Conservation (phyloP, 371 early-diverging fungal species). For the Blakeslea trispora region DNA sequence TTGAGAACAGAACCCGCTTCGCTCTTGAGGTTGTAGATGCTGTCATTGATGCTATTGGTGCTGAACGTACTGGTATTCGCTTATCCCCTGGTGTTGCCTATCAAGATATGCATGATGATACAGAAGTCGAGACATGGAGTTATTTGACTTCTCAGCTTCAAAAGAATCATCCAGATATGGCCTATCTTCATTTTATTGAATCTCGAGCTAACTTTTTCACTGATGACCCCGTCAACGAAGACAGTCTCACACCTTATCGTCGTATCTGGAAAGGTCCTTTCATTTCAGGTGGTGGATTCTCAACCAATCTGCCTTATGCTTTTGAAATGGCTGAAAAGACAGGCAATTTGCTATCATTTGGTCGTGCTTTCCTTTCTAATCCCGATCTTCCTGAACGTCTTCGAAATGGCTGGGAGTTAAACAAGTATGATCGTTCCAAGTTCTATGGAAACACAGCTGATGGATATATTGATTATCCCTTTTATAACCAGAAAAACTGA, state of each 20-base stretch:
- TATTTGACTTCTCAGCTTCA: constrained; percentile 5
- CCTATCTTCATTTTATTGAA: constrained; percentile 19
- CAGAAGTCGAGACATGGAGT: constrained; percentile 16
- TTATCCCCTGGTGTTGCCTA: constrained; percentile 13
- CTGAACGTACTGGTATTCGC: constrained; percentile 12
- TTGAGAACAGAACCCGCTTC: constrained; percentile 73
- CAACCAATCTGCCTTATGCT: constrained; percentile 1
- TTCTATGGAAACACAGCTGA: constrained; percentile 9
- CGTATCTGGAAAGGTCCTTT: constrained; percentile 20
- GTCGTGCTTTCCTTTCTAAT: constrained; percentile 19
- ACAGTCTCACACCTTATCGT: constrained; percentile 9
- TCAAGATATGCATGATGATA: constrained; percentile 13
- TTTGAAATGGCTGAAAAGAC: constrained; percentile 5
- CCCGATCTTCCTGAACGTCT: constrained; percentile 21
- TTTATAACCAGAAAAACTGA: background rate
- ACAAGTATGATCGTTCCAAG: constrained; percentile 15
- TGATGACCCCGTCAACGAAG: background rate
- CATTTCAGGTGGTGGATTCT: constrained; percentile 6
- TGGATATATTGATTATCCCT: constrained; percentile 21
- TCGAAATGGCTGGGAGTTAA: constrained; percentile 7
- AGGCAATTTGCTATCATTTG: constrained; percentile 20
- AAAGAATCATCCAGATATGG: constrained; percentile 7
- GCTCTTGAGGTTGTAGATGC: constrained; percentile 55
- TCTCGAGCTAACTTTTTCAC: background rate
- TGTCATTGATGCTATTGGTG: constrained; percentile 41